Evolutionary conservation across 306 rosid genomes (phyloP).

Genomic region (Argentina anserina): DNA sequence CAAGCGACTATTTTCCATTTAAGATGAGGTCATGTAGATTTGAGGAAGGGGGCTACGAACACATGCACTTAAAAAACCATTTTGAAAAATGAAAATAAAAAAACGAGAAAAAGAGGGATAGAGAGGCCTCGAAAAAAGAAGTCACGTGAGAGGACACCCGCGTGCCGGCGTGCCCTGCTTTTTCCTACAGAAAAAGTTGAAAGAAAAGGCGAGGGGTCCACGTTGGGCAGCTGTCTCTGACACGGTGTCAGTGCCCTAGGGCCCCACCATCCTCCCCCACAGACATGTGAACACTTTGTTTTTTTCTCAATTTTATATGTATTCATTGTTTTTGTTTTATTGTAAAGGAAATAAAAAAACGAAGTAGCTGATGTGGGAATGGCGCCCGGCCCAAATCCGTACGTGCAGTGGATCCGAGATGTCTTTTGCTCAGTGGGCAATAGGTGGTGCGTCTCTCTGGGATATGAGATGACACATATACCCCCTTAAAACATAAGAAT

Average conservation of each 20-base stretch:
- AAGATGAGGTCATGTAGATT: too few relatives aligned
- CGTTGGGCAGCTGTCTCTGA: conserved; percentile 30
- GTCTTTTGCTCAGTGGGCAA: conserved; percentile 15
- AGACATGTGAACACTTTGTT: conserved; percentile 42
- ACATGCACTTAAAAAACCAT: too few relatives aligned
- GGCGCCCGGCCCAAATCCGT: conserved; percentile 25
- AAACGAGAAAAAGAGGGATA: neutral
- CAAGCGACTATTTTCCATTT: too few relatives aligned
- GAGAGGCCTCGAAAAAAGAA: conserved; percentile 30
- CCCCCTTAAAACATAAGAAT: conserved; percentile 11
- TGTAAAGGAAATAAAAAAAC: conserved; percentile 12
- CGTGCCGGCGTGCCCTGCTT: conserved; percentile 82
- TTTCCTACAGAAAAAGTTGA: conserved; percentile 35
- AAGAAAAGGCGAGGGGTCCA: conserved; percentile 45
- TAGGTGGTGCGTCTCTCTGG: neutral
- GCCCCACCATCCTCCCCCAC: neutral
- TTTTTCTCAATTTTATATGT: neutral
- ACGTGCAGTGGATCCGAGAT: conserved; percentile 38
- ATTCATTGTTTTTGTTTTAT: too few relatives aligned
- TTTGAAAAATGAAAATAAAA: neutral
- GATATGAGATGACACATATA: conserved; percentile 13
- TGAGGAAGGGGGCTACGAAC: too few relatives aligned
- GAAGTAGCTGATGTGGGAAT: conserved; percentile 26
- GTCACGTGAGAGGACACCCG: conserved; percentile 65
- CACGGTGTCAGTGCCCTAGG: conserved; percentile 24